These are phyloP conservation scores for Ensete ventricosum DNA, from an alignment of 176 grass and related monocot species.

Conservation along the genomic window DNA sequence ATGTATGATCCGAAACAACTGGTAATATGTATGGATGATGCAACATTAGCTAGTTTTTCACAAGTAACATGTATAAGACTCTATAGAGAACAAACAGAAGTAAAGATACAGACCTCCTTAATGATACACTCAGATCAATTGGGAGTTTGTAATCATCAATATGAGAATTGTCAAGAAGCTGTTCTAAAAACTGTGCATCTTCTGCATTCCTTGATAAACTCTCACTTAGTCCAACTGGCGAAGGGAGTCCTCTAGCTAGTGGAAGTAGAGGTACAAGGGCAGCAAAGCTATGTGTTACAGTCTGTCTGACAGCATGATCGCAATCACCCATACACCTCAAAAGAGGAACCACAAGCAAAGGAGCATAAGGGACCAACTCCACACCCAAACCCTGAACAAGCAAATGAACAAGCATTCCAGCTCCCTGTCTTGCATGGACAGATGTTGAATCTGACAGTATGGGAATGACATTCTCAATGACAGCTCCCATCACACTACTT, in stretches of 20 bases:
- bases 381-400: constrained; percentile 89
- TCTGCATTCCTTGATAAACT: constrained; percentile 72
- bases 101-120: constrained; percentile 56
- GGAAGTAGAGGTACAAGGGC: constrained; percentile 91
- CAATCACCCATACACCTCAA: constrained; percentile 92
- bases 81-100: constrained; percentile 11
- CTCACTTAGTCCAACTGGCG: constrained; percentile 65
- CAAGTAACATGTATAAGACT: neutral
- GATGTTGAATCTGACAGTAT: constrained; percentile 90
- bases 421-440: constrained; percentile 86
- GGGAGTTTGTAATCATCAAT: constrained; percentile 94
- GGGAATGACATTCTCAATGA: constrained; percentile 83
- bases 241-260: constrained; percentile 56
- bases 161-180: constrained; percentile 95
- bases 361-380: constrained; percentile 85
- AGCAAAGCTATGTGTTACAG: constrained; percentile 96
- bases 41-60: neutral
- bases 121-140: constrained; percentile 70
- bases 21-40: neutral
- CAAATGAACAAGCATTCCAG: constrained; percentile 92
- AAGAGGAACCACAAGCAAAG: constrained; percentile 94
- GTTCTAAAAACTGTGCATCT: constrained; percentile 85
- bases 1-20: neutral
- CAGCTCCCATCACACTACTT: constrained; percentile 64
- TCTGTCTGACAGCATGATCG: constrained; percentile 85